These are phyloP conservation scores for Teratosphaeria viscida DNA, from an alignment of 2,329 filamentous ascomycete species.

Conservation along the genomic window DNA sequence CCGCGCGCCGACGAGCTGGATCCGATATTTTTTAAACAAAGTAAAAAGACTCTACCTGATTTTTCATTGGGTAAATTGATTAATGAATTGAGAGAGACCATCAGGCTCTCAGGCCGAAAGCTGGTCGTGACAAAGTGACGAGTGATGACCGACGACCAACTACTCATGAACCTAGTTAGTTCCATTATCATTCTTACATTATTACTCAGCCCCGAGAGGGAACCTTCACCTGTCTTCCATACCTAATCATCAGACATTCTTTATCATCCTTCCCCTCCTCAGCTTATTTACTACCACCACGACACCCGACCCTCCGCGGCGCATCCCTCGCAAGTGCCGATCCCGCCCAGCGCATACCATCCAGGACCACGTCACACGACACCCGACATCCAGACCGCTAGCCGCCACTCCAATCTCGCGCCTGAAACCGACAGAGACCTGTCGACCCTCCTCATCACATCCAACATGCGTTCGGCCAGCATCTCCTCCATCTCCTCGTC, in stretches of 20 bases:
- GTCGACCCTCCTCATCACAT: background rate
- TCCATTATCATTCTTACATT: too few relatives aligned
- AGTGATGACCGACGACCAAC: too few relatives aligned
- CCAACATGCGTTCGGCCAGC: slow-evolving; percentile 32
- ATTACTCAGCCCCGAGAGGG: background rate
- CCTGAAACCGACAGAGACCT: background rate
- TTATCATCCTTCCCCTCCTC: too few relatives aligned
- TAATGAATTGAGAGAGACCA: too few relatives aligned
- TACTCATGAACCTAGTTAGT: too few relatives aligned
- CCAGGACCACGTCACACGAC: background rate
- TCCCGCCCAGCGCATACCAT: background rate
- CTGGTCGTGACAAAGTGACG: too few relatives aligned
- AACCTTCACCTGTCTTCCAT: background rate
- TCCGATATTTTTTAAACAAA: too few relatives aligned
- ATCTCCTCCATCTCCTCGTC: slow-evolving; percentile 30
- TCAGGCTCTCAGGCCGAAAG: too few relatives aligned
- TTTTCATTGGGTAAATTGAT: too few relatives aligned
- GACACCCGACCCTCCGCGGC: background rate
- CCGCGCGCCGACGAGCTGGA: too few relatives aligned
- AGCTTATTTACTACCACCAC: background rate
- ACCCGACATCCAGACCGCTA: background rate
- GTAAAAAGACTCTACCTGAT: too few relatives aligned
- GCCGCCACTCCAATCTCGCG: background rate
- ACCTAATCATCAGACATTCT: background rate
- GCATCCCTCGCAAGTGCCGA: background rate